Conservation (phyloP, 2,329 filamentous ascomycete species). For the Cladosporium oxysporum region DNA sequence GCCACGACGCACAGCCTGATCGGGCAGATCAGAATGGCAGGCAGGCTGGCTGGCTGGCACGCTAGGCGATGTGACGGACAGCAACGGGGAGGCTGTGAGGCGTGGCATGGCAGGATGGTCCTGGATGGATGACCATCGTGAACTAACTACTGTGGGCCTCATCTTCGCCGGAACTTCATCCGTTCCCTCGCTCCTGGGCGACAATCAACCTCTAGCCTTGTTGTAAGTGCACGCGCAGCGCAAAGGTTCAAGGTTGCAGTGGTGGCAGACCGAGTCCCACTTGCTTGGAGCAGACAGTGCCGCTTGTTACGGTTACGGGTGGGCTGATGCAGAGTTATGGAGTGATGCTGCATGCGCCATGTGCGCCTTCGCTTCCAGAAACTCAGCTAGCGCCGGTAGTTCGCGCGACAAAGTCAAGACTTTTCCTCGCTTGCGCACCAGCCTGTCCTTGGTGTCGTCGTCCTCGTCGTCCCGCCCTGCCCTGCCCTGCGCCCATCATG, state of each 20-base stretch:
- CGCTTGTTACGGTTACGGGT: background rate
- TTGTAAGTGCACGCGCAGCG: background rate
- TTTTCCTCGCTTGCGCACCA: background rate
- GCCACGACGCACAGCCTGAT: background rate
- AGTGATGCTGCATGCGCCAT: slow-evolving; percentile 9
- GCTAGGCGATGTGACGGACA: background rate
- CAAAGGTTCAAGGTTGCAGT: background rate
- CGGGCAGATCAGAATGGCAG: no score
- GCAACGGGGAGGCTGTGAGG: background rate
- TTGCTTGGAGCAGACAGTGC: no score
- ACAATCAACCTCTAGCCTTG: background rate
- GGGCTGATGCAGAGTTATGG: background rate
- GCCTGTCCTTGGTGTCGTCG: no score
- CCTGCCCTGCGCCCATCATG: background rate
- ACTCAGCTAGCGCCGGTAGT: slow-evolving; percentile 7
- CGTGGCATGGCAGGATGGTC: background rate
- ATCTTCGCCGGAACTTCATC: no score
- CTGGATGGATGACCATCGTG: no score
- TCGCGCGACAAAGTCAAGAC: background rate
- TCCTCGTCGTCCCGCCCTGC: background rate
- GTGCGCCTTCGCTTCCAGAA: slow-evolving; percentile 10
- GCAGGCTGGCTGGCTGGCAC: background rate
- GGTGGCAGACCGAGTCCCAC: background rate
- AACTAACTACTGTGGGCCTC: no score
- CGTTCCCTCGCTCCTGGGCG: background rate